Conservation (phyloP, 1,284 basidiomycete species). For the Naganishia sp. region DNA sequence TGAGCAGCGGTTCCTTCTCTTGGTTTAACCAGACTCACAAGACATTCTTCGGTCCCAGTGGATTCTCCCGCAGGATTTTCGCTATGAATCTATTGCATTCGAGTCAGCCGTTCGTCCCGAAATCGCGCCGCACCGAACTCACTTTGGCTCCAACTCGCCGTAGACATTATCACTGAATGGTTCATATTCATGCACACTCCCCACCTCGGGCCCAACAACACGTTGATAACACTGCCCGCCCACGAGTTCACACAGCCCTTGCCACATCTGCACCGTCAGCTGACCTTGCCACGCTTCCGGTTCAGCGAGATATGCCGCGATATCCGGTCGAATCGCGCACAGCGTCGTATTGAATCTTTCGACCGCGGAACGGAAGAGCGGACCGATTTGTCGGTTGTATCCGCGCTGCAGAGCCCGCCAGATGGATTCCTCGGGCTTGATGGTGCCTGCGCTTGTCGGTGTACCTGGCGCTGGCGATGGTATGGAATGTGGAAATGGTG, state of each 20-base stretch:
- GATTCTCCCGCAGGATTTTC: conserved; percentile 49
- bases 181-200: conserved; percentile 54
- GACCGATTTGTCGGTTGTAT: conserved; percentile 57
- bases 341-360: conserved; percentile 57
- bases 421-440: conserved; percentile 51
- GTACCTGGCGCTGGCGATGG: conserved; percentile 29
- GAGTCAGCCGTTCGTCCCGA: neutral
- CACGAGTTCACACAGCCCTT: conserved; percentile 50
- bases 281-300: conserved; percentile 1
- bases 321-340: conserved; percentile 49
- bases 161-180: conserved; percentile 45
- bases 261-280: conserved; percentile 54
- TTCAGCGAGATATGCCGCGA: conserved; percentile 41
- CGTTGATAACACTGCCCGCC: conserved; percentile 60
- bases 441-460: conserved; percentile 8
- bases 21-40: conserved; percentile 40
- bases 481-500: conserved; percentile 34
- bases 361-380: conserved; percentile 56
- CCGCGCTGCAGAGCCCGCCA: conserved; percentile 58
- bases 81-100: conserved; percentile 45
- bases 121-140: conserved; percentile 17
- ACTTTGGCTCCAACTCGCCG: conserved; percentile 51
- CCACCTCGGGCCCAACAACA: conserved; percentile 58
- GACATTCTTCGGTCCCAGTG: conserved; percentile 44
- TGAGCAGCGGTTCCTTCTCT: neutral